Base-by-base conservation (phyloP, 2,329 filamentous ascomycete species). In the Xylariaceae sp. region DNA sequence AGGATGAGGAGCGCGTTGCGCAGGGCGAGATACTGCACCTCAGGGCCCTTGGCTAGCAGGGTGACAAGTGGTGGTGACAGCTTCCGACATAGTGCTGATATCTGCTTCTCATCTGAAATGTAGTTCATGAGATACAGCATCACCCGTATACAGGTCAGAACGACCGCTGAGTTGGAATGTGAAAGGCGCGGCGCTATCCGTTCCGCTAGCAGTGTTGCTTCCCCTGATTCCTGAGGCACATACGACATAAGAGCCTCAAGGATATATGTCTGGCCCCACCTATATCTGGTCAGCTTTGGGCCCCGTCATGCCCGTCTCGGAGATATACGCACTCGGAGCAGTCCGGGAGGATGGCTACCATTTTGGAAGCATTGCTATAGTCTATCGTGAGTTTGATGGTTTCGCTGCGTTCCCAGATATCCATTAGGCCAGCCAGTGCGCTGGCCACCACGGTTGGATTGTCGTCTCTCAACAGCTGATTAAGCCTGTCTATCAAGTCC, bases 121-220 rank as follows among this genome's bases (percentile, higher is more conserved):
- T 98, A 98, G 66, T 98, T 98, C 86, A 96, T 92, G 38, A 98
- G 72, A 55, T 98, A 98, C 32, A 98, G 74, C 22, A 98, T 89
- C 25, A 98, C 92, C 37, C 92, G 80, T 51, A 95, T 94, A 57
- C 88, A 95, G 4, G 92, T 96, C 38, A 98, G 71, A 3, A 96
- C 92, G 19, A 98, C 92, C 0, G 92, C 83, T 9, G 92, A 95
- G 60, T 98, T 98, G 25, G 88, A 92, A 59, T 98, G 92, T 17
- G 92, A 96, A 19, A 98, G 72, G 12, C 92, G 85, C n/a, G 92
- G 92, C 1, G 90, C 77, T 54, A 98, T 93, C 41, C 92, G 80
- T 60, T 98, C 92, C 9, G 92, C 92, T 25, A 98, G 72, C 12
- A 98, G 70, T 5, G 87, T 72, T 4, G 92, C 90, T 61, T 98